Evolutionary conservation across 2,329 filamentous ascomycete species (phyloP).

Genomic region (Nannizziopsis arthrosporioides): DNA sequence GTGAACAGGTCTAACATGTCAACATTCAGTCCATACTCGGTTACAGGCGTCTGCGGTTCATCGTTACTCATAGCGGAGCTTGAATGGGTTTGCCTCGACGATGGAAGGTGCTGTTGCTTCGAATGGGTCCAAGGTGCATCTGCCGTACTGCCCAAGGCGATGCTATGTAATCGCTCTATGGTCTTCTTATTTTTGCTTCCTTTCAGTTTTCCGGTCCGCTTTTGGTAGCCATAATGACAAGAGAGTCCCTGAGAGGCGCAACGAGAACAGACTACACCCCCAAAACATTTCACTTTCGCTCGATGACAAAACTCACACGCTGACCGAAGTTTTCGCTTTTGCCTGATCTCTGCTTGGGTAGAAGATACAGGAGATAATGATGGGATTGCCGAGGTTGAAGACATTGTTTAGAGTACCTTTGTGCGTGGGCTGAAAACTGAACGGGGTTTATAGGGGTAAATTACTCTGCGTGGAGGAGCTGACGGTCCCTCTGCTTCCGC

Average conservation of each 20-base stretch:
- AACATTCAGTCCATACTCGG: neutral
- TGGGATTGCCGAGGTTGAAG: too few relatives aligned
- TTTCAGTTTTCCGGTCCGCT: constrained; percentile 1
- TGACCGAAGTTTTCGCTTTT: constrained; percentile 3
- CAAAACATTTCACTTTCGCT: constrained; percentile 3
- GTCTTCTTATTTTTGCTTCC: constrained; percentile 5
- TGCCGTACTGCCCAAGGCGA: neutral
- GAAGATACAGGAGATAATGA: too few relatives aligned
- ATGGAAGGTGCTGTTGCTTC: neutral
- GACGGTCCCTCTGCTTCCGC: too few relatives aligned
- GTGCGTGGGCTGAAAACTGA: too few relatives aligned
- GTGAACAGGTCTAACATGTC: neutral
- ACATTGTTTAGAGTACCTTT: too few relatives aligned
- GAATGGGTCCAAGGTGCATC: too few relatives aligned
- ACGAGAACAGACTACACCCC: neutral
- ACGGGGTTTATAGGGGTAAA: too few relatives aligned
- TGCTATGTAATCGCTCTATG: neutral
- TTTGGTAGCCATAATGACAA: constrained; percentile 4
- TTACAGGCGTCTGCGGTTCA: neutral
- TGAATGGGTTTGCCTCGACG: neutral
- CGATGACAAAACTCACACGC: constrained; percentile 4
- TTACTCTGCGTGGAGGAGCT: too few relatives aligned
- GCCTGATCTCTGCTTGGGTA: neutral
- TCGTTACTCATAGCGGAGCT: neutral
- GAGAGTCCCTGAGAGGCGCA: constrained; percentile 2